These are phyloP conservation scores for Ormosia semicastrata DNA, from an alignment of 306 rosid genomes.

Conservation along the genomic window DNA sequence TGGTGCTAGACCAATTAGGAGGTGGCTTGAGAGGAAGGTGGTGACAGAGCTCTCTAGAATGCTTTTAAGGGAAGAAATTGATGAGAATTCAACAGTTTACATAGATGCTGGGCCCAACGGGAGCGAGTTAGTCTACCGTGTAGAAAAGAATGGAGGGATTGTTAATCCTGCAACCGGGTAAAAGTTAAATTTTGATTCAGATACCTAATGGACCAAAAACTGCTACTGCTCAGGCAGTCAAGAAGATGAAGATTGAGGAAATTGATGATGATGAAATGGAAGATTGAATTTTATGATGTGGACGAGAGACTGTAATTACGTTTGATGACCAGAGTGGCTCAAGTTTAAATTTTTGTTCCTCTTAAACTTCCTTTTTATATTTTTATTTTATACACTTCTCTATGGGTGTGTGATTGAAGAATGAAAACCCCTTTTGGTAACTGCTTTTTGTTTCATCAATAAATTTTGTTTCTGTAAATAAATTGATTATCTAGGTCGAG, in stretches of 20 bases:
- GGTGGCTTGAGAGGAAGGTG: slow-evolving; percentile 94
- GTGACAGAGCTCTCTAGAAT: slow-evolving; percentile 84
- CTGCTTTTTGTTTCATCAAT: not conserved
- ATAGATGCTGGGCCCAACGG: slow-evolving; percentile 66
- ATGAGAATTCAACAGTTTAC: slow-evolving; percentile 87
- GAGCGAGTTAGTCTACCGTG: slow-evolving; percentile 48
- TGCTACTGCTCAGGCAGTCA: slow-evolving; percentile 69
- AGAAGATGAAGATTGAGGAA: slow-evolving; percentile 83
- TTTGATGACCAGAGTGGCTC: not conserved
- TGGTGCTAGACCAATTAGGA: slow-evolving; percentile 88
- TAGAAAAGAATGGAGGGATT: slow-evolving; percentile 83
- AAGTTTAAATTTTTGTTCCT: not conserved
- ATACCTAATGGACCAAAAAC: slow-evolving; percentile 42
- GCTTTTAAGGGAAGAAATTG: slow-evolving; percentile 83
- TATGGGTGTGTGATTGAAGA: not conserved
- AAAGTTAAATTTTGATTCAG: slow-evolving; percentile 69
- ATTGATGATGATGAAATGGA: slow-evolving; percentile 67
- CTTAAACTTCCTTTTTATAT: not conserved
- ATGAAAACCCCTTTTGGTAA: not conserved
- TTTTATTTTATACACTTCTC: not conserved
- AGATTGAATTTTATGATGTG: slow-evolving; percentile 18
- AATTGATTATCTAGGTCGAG: not conserved
- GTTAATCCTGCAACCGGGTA: slow-evolving; percentile 68
- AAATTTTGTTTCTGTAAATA: not conserved
- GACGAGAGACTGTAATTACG: not conserved